Percentiles rank a stretch among this genome's conserved stretches.
Evolutionary conservation across 2,329 filamentous ascomycete genomes (phyloP).

Genomic region (Cladosporium sp.): DNA sequence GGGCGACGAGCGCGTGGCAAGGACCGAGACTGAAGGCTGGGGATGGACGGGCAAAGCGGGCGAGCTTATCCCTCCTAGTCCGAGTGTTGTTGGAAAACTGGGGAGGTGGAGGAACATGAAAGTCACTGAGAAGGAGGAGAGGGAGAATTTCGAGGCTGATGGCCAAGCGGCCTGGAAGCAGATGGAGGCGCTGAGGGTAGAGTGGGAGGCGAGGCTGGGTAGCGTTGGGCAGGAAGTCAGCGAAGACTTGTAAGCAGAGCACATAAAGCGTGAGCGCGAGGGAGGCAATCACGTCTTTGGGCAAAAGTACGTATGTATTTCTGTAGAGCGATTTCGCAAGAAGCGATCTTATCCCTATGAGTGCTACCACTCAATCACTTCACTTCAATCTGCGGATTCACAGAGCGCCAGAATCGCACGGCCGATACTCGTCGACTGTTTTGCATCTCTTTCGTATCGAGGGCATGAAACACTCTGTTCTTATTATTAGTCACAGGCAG

Average conservation of each 20-base stretch:
- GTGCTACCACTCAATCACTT: no score
- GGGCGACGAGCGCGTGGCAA: conserved; percentile 60
- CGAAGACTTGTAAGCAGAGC: background rate
- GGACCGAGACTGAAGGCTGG: conserved; percentile 85
- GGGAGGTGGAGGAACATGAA: conserved; percentile 56
- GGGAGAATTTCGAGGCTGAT: conserved; percentile 67
- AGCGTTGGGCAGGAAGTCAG: background rate
- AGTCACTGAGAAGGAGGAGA: conserved; percentile 58
- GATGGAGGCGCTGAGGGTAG: conserved; percentile 33
- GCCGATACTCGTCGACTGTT: no score
- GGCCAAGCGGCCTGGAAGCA: conserved; percentile 50
- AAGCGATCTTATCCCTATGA: no score
- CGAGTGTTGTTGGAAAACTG: conserved; percentile 42
- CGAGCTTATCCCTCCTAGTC: conserved; percentile 36
- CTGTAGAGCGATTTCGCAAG: no score
- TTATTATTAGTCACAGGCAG: no score
- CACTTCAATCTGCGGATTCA: no score
- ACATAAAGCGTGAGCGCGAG: no score
- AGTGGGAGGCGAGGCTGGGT: conserved; percentile 38
- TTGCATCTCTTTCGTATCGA: no score
- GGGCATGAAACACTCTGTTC: no score
- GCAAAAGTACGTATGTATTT: no score
- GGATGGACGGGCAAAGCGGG: conserved; percentile 57
- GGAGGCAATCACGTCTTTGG: no score
- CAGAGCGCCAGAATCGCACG: no score